Percentiles rank a stretch among this genome's conserved stretches.
Conservation (phyloP, 192 early-diverging fungal genomes). For the Backusella macrospora region DNA sequence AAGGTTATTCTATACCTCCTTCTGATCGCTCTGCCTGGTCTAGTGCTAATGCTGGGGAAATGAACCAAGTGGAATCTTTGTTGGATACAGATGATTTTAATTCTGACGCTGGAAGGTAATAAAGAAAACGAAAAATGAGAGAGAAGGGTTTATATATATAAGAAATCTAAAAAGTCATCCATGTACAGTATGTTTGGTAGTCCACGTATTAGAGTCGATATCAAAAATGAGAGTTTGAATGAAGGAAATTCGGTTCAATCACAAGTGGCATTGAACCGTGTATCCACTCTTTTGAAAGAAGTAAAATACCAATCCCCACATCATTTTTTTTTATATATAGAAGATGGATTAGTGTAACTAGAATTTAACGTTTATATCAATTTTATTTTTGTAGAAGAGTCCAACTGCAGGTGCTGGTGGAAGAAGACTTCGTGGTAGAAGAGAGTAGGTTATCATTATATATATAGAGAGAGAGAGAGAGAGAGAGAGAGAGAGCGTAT, state of each 20-base stretch:
- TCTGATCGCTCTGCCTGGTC: constrained; percentile 46
- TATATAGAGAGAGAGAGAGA: background rate
- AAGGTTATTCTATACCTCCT: constrained; percentile 58
- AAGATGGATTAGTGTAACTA: background rate
- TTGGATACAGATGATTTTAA: constrained; percentile 32
- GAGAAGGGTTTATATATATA: background rate
- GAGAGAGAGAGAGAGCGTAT: background rate
- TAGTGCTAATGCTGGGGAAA: background rate
- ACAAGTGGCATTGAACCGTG: constrained; percentile 37
- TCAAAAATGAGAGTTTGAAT: constrained; percentile 38
- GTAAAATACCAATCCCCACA: too few relatives aligned
- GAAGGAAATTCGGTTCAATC: constrained; percentile 32
- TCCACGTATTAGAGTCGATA: constrained; percentile 45
- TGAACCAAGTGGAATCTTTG: background rate
- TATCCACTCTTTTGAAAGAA: constrained; percentile 40
- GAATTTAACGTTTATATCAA: background rate
- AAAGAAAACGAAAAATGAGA: too few relatives aligned
- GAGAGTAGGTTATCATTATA: constrained; percentile 39
- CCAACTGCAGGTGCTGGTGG: background rate
- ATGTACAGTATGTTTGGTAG: constrained; percentile 22
- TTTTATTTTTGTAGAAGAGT: constrained; percentile 27
- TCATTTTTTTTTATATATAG: too few relatives aligned
- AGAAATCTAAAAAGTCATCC: background rate
- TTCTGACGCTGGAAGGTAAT: constrained; percentile 2
- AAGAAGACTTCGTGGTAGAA: constrained; percentile 38